phyloP scores from a whole-genome alignment of 2,329 filamentous ascomycete species.

The Trematosphaeria pertusa region DNA sequence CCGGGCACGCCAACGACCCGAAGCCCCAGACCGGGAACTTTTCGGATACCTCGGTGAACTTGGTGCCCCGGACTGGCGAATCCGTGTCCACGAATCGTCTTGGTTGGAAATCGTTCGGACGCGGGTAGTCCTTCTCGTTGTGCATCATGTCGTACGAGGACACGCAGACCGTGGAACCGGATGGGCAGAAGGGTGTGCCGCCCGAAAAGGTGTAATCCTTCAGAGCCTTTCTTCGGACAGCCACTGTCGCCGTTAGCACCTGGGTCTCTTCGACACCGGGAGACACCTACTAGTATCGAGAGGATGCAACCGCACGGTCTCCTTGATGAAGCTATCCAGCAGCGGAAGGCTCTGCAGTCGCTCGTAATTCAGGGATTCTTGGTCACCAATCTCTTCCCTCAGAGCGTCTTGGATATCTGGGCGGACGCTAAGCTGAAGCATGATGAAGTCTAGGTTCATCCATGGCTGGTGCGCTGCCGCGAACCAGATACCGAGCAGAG shows the following conservation, averaged over 20 bases:
- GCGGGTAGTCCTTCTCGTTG: constrained; percentile 13
- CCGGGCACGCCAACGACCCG: constrained; percentile 17
- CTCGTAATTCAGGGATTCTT: constrained; percentile 7
- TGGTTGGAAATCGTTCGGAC: constrained; percentile 12
- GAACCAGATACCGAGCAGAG: constrained; percentile 24
- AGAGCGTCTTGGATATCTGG: constrained; percentile 15
- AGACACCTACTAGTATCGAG: constrained; percentile 19
- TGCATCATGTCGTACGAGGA: constrained; percentile 25
- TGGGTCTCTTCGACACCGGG: too few relatives aligned
- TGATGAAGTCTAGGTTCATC: constrained; percentile 28
- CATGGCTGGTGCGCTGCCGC: constrained; percentile 27
- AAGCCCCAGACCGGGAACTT: constrained; percentile 20
- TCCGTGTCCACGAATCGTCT: constrained; percentile 10
- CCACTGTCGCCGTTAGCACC: too few relatives aligned
- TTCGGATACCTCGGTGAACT: constrained; percentile 17
- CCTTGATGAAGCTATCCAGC: constrained; percentile 28
- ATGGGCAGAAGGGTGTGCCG: constrained; percentile 7
- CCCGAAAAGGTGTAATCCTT: constrained; percentile 16
- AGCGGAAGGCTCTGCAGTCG: constrained; percentile 12
- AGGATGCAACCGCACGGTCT: constrained; percentile 21
- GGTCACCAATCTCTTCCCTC: constrained; percentile 13
- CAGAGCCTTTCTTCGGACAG: constrained; percentile 24
- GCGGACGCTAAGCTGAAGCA: constrained; percentile 20
- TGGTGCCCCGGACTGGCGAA: background rate
- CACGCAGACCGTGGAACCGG: constrained; percentile 19